These are phyloP conservation scores for Zygosaccharomyces kombuchaensis DNA, from an alignment of 805 yeast species.

Conservation along the genomic window DNA sequence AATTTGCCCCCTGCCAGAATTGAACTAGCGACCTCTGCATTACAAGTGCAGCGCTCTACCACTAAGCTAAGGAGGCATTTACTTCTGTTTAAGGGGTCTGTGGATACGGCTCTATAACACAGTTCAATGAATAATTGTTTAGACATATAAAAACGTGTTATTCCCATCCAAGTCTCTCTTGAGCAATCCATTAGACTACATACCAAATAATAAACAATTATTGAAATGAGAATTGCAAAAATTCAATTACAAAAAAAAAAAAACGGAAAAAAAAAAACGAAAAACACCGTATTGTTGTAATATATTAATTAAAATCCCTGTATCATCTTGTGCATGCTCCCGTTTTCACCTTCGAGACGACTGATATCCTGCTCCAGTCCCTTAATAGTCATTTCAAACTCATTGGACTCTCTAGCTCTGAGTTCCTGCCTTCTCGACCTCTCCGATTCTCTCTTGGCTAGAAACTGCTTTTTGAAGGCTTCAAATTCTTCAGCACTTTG, in stretches of 20 bases:
- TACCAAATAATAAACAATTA: neutral
- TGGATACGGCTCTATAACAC: no score
- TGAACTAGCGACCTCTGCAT: slow-evolving; percentile 96
- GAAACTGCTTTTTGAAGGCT: slow-evolving; percentile 22
- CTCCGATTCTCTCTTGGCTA: slow-evolving; percentile 20
- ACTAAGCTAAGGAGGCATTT: slow-evolving; percentile 94
- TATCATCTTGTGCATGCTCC: slow-evolving; percentile 20
- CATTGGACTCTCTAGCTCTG: slow-evolving; percentile 28
- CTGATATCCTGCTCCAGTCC: slow-evolving; percentile 35
- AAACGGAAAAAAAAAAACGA: no score
- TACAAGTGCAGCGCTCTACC: slow-evolving; percentile 99
- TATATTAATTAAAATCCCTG: slow-evolving; percentile 6
- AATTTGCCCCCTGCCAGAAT: slow-evolving; percentile 75
- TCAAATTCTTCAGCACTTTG: slow-evolving; percentile 24
- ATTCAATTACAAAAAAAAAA: no score
- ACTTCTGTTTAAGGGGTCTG: no score
- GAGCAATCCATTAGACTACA: no score
- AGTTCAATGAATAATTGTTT: no score
- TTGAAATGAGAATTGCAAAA: neutral
- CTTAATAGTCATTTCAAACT: slow-evolving; percentile 30
- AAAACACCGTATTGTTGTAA: neutral
- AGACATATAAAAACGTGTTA: no score
- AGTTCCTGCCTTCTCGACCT: slow-evolving; percentile 23
- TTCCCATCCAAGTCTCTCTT: no score
- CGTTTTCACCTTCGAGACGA: slow-evolving; percentile 31